Base-by-base conservation (phyloP, 768 basidiomycete genomes). In the Daedaleopsis sinensis region DNA sequence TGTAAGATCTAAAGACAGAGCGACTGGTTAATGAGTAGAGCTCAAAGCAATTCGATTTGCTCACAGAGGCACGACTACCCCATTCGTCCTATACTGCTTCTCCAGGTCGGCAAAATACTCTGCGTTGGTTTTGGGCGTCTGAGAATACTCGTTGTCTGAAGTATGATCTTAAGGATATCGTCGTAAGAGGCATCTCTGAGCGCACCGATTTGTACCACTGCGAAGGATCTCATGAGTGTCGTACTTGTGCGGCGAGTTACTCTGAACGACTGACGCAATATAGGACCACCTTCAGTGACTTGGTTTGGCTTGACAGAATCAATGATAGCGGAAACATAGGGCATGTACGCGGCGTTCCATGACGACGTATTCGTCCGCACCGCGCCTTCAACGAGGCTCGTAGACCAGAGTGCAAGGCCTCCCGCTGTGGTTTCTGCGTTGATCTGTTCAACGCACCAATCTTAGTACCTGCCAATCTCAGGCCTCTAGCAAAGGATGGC, bases 381-480 rank as follows among this genome's bases (percentile, higher is more conserved):
- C 48, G 77, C 75, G 12, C 88, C 88, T 6, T 84, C 81, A 12
- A 90, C 84, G 67, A 86, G 81, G 9, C 83, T 81, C 1, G 91
- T 92, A 6, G 83, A 78, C 91, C 91, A 93, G 55, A 82, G 81
- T 1, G 84, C 78, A 55, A 86, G 78, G 11, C 91, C 91, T 23
- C 91, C 91, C 1, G 89, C 91, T 10, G 88, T 86, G 0, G 89
- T 91, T 70, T 93, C 91, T 5, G 90, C 90, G 65, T 92, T 92
- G 75, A 92, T 91, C 66, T 91, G 19, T 16, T 11, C 1, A 52
- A n/a, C n/a, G n/a, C 21, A 23, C 12, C 15, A 84, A 76, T 52
- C 24, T 8, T 19, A 46, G 5, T 37, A 19, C 5, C 11, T 15
- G 19, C 32, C 35, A 10, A 16, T n/a, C n/a, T n/a, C n/a, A n/a